phyloP scores from a whole-genome alignment of 306 rosid genomes.

The Dryas drummondii region DNA sequence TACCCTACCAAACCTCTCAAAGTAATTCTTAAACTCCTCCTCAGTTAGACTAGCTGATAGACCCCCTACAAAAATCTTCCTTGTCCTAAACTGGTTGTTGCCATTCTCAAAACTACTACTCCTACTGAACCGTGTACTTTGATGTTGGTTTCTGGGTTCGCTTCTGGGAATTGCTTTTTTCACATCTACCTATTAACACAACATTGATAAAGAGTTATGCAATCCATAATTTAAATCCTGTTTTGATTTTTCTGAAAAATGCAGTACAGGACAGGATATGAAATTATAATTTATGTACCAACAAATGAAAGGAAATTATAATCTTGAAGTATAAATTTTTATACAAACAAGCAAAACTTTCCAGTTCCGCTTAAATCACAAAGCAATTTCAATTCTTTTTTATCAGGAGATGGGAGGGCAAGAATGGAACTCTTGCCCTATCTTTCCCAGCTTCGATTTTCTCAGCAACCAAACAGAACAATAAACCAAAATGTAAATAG shows the following conservation, averaged over 20 bases:
- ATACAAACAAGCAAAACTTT: neutral
- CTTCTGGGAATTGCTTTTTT: conserved; percentile 62
- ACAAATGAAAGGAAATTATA: neutral
- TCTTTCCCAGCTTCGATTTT: neutral
- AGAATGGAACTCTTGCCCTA: too few relatives aligned
- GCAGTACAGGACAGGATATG: neutral
- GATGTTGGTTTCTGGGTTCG: conserved; percentile 49
- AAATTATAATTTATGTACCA: too few relatives aligned
- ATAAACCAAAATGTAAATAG: neutral
- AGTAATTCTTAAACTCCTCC: conserved; percentile 66
- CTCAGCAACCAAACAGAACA: conserved; percentile 8
- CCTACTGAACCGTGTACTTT: conserved; percentile 37
- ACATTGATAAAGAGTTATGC: conserved; percentile 15
- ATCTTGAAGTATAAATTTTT: neutral
- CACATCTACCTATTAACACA: conserved; percentile 56
- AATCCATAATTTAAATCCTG: neutral
- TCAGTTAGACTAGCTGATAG: conserved; percentile 60
- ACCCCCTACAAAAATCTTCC: conserved; percentile 86
- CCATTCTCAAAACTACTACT: conserved; percentile 37
- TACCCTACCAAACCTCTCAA: conserved; percentile 69
- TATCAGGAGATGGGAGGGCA: too few relatives aligned
- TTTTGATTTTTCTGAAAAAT: neutral
- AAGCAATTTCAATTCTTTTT: neutral
- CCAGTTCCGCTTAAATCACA: neutral
- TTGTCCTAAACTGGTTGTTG: conserved; percentile 45